phyloP scores from a whole-genome alignment of 768 basidiomycete species.

The Coprinopsis cinerea region DNA sequence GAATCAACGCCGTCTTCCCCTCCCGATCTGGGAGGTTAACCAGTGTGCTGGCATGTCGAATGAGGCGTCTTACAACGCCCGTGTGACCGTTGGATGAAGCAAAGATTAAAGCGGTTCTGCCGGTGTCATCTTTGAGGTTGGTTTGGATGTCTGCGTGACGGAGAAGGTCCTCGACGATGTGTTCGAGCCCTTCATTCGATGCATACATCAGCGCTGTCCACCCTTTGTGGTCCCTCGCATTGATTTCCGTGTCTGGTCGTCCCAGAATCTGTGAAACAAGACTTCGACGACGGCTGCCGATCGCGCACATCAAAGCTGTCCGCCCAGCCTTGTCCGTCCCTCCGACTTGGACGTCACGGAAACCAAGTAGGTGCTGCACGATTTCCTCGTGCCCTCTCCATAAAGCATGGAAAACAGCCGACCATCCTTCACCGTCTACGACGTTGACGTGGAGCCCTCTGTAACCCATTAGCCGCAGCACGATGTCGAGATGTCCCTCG shows the following conservation, averaged over 20 bases:
- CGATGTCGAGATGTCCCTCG: neutral
- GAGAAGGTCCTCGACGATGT: neutral
- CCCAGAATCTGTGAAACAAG: neutral
- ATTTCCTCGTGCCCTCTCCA: neutral
- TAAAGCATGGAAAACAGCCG: no score
- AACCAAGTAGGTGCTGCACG: neutral
- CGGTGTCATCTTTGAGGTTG: neutral
- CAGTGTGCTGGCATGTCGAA: no score
- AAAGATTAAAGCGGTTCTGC: neutral
- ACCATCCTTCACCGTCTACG: neutral
- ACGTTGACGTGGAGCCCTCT: neutral
- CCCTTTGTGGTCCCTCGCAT: neutral
- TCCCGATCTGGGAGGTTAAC: no score
- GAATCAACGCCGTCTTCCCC: neutral
- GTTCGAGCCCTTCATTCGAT: neutral
- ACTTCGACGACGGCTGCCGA: neutral
- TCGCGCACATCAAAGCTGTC: neutral
- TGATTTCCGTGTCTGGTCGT: neutral
- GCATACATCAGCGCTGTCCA: conserved; percentile 1
- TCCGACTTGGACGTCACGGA: neutral
- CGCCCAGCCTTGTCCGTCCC: neutral
- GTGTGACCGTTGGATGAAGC: no score
- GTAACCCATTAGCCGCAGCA: neutral
- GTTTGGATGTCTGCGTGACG: neutral
- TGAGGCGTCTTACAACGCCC: no score